phyloP scores from a whole-genome alignment of 2,329 filamentous ascomycete genomes.

The Trichothecium roseum region DNA sequence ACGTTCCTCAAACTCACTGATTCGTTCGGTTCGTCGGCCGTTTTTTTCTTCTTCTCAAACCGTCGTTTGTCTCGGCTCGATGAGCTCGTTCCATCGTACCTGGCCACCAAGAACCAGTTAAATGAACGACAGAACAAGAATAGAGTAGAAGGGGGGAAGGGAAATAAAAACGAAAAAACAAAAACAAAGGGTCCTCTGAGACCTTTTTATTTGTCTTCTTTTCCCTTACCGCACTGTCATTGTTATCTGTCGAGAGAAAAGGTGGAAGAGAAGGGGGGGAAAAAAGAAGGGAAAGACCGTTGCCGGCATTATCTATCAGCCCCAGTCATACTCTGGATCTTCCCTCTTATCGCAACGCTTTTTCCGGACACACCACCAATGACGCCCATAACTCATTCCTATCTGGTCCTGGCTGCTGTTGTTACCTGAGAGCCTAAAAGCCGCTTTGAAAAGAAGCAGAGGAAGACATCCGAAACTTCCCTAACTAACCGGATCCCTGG shows the following conservation, averaged over 20 bases:
- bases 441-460: neutral
- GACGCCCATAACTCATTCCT: conserved; percentile 48
- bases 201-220: no score
- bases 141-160: no score
- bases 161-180: no score
- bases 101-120: no score
- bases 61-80: neutral
- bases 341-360: no score
- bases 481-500: conserved; percentile 1
- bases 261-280: no score
- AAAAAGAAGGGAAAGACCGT: no score
- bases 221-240: no score
- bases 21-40: neutral
- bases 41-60: neutral
- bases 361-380: conserved; percentile 22
- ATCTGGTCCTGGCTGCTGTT: conserved; percentile 44
- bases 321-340: conserved; percentile 8
- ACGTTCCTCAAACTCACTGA: neutral
- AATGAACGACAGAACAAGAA: no score
- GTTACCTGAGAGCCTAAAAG: conserved; percentile 30
- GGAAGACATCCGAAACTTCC: conserved; percentile 1
- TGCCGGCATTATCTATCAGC: conserved; percentile 10
- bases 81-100: no score
- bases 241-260: no score
- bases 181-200: no score